Evolutionary conservation across 352 stramenopile genomes (phyloP).

Genomic region (Pythium pyrilobum): DNA sequence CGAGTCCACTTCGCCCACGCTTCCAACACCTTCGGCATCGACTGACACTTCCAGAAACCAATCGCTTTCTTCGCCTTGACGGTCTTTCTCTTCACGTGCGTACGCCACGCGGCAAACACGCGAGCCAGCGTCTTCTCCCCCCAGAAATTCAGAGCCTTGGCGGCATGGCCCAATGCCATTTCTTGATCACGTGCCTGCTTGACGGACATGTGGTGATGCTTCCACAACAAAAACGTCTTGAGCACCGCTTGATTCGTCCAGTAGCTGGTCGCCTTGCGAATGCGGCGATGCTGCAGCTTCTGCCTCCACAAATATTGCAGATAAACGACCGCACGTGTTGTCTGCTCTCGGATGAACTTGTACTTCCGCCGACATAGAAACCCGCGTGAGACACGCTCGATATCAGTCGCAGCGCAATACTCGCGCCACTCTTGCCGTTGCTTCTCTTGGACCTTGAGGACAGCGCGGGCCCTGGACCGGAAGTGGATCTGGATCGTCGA

Average conservation of each 20-base stretch:
- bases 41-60: slow-evolving; percentile 65
- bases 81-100: slow-evolving; percentile 31
- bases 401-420: slow-evolving; percentile 52
- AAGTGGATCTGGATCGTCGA: slow-evolving; percentile 43
- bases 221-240: slow-evolving; percentile 56
- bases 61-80: slow-evolving; percentile 49
- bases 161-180: slow-evolving; percentile 23
- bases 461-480: slow-evolving; percentile 20
- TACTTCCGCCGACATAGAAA: slow-evolving; percentile 38
- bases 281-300: slow-evolving; percentile 32
- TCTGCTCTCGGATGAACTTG: slow-evolving; percentile 26
- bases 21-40: slow-evolving; percentile 49
- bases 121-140: slow-evolving; percentile 37
- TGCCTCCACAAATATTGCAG: slow-evolving; percentile 63
- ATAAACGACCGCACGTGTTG: slow-evolving; percentile 35
- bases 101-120: slow-evolving; percentile 45
- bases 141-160: slow-evolving; percentile 63
- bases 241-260: slow-evolving; percentile 53
- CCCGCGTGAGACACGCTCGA: slow-evolving; percentile 50
- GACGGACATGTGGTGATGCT: slow-evolving; percentile 12
- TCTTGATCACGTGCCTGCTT: slow-evolving; percentile 21
- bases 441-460: slow-evolving; percentile 18
- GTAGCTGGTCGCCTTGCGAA: slow-evolving; percentile 46
- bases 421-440: slow-evolving; percentile 32
- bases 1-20: slow-evolving; percentile 39